A percentile compares a stretch with the other conserved stretches of the same genome.
Conservation (phyloP, 192 early-diverging fungal genomes). For the Rhizophlyctis rosea region DNA sequence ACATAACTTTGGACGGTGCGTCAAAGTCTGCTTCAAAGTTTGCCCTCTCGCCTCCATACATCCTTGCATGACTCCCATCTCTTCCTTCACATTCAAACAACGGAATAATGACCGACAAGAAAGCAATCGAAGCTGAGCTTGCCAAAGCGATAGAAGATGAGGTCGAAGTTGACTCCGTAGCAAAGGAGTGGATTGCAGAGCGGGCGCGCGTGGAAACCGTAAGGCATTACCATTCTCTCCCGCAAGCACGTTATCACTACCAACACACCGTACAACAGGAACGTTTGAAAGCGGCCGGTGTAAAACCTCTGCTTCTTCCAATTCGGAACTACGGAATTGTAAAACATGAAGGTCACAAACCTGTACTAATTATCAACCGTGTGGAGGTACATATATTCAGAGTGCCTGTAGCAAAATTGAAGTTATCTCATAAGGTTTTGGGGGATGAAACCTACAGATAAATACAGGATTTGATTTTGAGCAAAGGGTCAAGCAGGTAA, state of each 20-base stretch:
- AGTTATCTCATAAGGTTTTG: too few relatives aligned
- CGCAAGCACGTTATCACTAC: not conserved
- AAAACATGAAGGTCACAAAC: conserved; percentile 11
- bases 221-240: not conserved
- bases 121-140: too few relatives aligned
- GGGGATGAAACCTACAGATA: conserved; percentile 10
- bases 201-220: not conserved
- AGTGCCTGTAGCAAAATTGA: not conserved
- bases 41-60: too few relatives aligned
- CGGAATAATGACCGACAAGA: too few relatives aligned
- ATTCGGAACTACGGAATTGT: conserved; percentile 24
- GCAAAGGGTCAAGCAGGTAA: conserved; percentile 17
- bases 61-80: too few relatives aligned
- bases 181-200: not conserved
- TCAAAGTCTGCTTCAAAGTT: too few relatives aligned
- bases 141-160: too few relatives aligned
- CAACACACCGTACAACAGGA: not conserved
- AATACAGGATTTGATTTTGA: conserved; percentile 23
- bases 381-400: conserved; percentile 12
- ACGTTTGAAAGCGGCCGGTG: not conserved
- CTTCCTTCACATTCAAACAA: too few relatives aligned
- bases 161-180: not conserved
- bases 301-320: not conserved
- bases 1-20: too few relatives aligned
- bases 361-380: conserved; percentile 16